Evolutionary conservation across 805 yeast species (phyloP), one percentile per base, ranked within the genome.

Genomic region (Nakazawaea molendinolei): DNA sequence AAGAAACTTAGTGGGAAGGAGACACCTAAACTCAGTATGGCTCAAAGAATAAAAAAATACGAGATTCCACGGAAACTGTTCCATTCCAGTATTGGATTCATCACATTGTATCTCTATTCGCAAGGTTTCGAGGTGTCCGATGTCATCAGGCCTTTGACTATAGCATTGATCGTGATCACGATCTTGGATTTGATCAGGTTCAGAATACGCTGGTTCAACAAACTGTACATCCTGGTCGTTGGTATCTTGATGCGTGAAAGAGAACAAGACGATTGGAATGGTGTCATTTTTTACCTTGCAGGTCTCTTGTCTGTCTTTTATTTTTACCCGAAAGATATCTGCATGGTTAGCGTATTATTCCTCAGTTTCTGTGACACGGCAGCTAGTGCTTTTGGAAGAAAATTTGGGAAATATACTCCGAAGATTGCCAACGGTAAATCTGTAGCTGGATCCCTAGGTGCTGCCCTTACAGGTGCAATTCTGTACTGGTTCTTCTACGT

Each of bases 341-440:
- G 80, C 1, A 64, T 89, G 19, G 68, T 86, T 63, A 68, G 95
- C 16, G 76, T 87, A 3, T 66, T 87, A 45, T 64, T 90, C 34
- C 70, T 92, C 44, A 84, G 96, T 52, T 92, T 97, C 97, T 87
- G 95, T 5, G 98, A 92, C 53, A 86, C 97, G 8, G 90, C 97
- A 2, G 98, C 98, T 2, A 86, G 96, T 3, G 86, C 96, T 0
- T 61, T 89, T 51, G 98, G 98, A 26, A 71, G 98, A 46, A 73
- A 72, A 38, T 90, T 63, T 55, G 97, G 97, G 7, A 71, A 82
- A 49, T 69, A 80, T 44, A 86, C 96, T 6, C 94, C 95, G 27
- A 77, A 80, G 51, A 57, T 90, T 15, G 69, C 81, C 5, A 66
- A 71, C 43, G 74, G 76, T 43, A 92, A 92, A 58, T 83, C 95